Evolutionary conservation across 352 stramenopile species (phyloP).

Genomic region (Globisporangium nagaii): DNA sequence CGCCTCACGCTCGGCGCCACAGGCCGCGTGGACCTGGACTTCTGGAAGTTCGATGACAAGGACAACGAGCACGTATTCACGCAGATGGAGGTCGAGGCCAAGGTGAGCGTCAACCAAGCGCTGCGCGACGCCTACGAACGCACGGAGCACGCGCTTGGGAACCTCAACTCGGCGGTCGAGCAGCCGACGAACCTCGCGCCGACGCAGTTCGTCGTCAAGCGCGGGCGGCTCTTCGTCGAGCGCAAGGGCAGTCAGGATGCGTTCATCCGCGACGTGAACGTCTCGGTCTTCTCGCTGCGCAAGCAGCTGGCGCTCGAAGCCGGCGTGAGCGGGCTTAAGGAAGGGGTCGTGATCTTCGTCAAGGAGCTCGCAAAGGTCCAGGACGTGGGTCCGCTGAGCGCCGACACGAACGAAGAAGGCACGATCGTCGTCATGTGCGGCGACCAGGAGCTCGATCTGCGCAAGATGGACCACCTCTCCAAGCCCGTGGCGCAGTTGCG

Average conservation of each 20-base stretch:
- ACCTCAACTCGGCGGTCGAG: constrained; percentile 30
- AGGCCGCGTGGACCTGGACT: constrained; percentile 20
- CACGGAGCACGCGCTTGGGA: constrained; percentile 16
- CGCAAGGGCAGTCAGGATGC: constrained; percentile 19
- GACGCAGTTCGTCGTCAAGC: constrained; percentile 28
- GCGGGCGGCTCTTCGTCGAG: constrained; percentile 28
- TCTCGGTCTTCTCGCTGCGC: constrained; percentile 26
- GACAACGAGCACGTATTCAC: constrained; percentile 31
- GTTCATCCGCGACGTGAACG: constrained; percentile 22
- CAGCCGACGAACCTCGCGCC: constrained; percentile 20
- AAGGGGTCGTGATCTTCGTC: constrained; percentile 35
- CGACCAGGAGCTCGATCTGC: constrained; percentile 38
- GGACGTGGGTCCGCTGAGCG: constrained; percentile 25
- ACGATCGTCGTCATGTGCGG: constrained; percentile 37
- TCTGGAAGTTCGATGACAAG: constrained; percentile 48
- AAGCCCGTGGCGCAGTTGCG: constrained; percentile 32
- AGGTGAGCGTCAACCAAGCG: constrained; percentile 5
- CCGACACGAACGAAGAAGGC: constrained; percentile 33
- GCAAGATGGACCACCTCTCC: constrained; percentile 39
- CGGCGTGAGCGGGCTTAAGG: constrained; percentile 24
- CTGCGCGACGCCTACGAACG: constrained; percentile 25
- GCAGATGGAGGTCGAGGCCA: constrained; percentile 16
- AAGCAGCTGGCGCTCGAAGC: constrained; percentile 37
- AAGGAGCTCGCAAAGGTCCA: constrained; percentile 40
- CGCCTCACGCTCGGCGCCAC: constrained; percentile 15